phyloP scores from a whole-genome alignment of 208 protist species.

The Borovskyia barvae region DNA sequence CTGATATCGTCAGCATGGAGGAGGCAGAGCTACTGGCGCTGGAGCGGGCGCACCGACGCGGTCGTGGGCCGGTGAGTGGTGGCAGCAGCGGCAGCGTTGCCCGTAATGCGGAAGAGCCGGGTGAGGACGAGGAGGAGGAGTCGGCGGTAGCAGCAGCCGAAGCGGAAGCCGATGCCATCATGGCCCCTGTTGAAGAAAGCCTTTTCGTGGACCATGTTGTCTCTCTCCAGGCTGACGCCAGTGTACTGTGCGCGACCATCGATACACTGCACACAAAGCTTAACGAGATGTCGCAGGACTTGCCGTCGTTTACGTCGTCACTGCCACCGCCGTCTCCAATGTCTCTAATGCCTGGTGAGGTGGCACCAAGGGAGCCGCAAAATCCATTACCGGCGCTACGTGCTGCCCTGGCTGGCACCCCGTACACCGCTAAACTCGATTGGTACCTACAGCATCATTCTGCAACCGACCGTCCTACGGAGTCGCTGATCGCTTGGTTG shows the following conservation, averaged over 20 bases:
- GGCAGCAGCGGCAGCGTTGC: conserved; percentile 1
- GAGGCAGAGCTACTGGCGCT: conserved; percentile 38
- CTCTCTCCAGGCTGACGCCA: conserved; percentile 29
- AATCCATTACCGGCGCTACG: conserved; percentile 1
- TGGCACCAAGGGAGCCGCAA: too few species aligned
- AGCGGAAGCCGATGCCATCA: conserved; percentile 29
- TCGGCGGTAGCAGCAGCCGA: background rate
- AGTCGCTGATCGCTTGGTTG: conserved; percentile 61
- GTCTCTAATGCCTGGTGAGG: too few species aligned
- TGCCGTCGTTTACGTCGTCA: too few species aligned
- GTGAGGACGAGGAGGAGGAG: conserved; percentile 2
- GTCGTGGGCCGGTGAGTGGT: conserved; percentile 5
- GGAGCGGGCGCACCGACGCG: conserved; percentile 27
- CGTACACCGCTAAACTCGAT: conserved; percentile 23
- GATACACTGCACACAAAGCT: conserved; percentile 19
- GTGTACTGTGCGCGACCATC: conserved; percentile 39
- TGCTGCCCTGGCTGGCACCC: background rate
- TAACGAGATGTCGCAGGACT: background rate
- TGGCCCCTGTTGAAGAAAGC: conserved; percentile 58
- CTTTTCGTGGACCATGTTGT: conserved; percentile 75
- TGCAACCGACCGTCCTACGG: conserved; percentile 2
- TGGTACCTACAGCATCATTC: conserved; percentile 24
- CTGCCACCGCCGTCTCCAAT: too few species aligned
- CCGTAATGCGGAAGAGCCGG: background rate
- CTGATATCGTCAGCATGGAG: conserved; percentile 37